A percentile compares a stretch with the other conserved stretches of the same genome.
These are phyloP conservation scores for Blastocystis sp. DNA, from an alignment of 352 stramenopile genomes.

Conservation along the genomic window DNA sequence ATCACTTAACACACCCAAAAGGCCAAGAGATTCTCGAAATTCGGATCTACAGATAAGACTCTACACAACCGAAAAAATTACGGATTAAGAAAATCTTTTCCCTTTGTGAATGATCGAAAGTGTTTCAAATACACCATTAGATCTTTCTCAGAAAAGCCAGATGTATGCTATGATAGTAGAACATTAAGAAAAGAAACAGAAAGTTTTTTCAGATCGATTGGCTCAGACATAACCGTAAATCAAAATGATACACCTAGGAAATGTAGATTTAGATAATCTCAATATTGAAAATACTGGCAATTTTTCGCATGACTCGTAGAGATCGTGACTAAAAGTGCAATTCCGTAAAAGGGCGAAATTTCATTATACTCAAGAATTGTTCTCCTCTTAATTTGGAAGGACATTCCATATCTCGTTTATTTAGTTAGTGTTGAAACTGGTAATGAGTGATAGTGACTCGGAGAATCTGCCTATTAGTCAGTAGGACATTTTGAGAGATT, in stretches of 20 bases:
- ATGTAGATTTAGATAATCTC: too few species aligned
- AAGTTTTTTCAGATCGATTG: not conserved
- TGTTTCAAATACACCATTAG: conserved; percentile 14
- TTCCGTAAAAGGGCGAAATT: not conserved
- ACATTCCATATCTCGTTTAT: too few species aligned
- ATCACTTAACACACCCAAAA: conserved; percentile 10
- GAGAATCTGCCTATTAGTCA: conserved; percentile 46
- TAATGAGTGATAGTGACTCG: conserved; percentile 43
- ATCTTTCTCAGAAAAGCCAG: conserved; percentile 38
- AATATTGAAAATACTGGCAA: too few species aligned
- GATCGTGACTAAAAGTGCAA: not conserved
- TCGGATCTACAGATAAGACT: conserved; percentile 19
- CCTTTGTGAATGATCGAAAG: conserved; percentile 28
- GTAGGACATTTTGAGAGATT: not conserved
- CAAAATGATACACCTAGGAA: not conserved
- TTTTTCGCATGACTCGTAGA: too few species aligned
- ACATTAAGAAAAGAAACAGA: not conserved
- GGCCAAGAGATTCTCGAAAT: conserved; percentile 50
- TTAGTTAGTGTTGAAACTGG: not conserved
- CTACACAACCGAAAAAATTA: not conserved
- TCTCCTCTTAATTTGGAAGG: too few species aligned
- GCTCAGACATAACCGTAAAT: not conserved
- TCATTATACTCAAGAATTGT: too few species aligned
- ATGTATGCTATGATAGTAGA: not conserved
- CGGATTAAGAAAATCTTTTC: conserved; percentile 1